A percentile compares a stretch with the other conserved stretches of the same genome.
phyloP scores from a whole-genome alignment of 768 basidiomycete species.

The Krasilnikovozyma curviuscula region DNA sequence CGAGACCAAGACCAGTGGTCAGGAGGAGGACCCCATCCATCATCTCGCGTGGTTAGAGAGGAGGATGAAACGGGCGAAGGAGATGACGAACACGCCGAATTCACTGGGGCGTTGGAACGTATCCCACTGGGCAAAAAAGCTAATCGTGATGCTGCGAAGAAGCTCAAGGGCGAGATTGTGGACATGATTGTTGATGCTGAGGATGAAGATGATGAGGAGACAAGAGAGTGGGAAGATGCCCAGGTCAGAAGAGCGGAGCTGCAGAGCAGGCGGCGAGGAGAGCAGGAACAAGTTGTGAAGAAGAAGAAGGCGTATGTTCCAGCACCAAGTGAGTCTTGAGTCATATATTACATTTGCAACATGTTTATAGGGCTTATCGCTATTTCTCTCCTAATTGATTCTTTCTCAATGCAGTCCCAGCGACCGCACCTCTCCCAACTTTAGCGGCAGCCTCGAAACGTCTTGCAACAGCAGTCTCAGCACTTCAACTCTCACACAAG shows the following conservation, averaged over 20 bases:
- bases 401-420: constrained; percentile 38
- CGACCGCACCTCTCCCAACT: constrained; percentile 41
- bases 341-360: neutral
- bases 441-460: constrained; percentile 43
- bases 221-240: constrained; percentile 64
- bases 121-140: constrained; percentile 72
- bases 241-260: constrained; percentile 60
- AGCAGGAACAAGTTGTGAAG: constrained; percentile 6
- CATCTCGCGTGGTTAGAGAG: constrained; percentile 60
- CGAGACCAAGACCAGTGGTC: constrained; percentile 33
- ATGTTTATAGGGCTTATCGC: neutral
- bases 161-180: constrained; percentile 48
- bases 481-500: constrained; percentile 49
- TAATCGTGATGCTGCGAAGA: constrained; percentile 46
- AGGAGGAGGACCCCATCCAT: constrained; percentile 58
- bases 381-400: neutral
- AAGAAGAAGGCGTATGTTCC: constrained; percentile 47
- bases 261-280: constrained; percentile 18
- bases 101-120: constrained; percentile 66
- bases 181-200: constrained; percentile 75
- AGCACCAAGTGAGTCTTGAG: constrained; percentile 43
- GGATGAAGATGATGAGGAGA: constrained; percentile 36
- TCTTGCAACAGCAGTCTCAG: constrained; percentile 40
- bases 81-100: constrained; percentile 73
- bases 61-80: constrained; percentile 76